phyloP scores from a whole-genome alignment of 345 rosid genomes.

The Lepidium africanum region DNA sequence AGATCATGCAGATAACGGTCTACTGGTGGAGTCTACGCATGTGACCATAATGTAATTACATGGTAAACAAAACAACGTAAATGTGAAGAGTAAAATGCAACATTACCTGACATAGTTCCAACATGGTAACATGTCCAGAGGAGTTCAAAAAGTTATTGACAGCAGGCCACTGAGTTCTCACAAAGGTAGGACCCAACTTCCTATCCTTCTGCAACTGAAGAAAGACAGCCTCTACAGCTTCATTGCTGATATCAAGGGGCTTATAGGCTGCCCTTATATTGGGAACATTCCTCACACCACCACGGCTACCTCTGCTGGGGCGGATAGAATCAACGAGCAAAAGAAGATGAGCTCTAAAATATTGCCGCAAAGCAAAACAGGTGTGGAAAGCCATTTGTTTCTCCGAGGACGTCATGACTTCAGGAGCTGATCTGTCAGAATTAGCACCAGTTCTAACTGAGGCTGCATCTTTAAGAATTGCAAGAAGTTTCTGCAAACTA shows the following conservation, averaged over 20 bases:
- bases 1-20: constrained; percentile 95
- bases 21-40: constrained; percentile 81
- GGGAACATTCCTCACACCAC: constrained; percentile 60
- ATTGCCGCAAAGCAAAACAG: constrained; percentile 90
- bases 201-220: constrained; percentile 93
- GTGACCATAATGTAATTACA: constrained; percentile 19
- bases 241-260: constrained; percentile 96
- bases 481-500: constrained; percentile 77
- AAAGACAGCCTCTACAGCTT: constrained; percentile 87
- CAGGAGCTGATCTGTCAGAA: constrained; percentile 77
- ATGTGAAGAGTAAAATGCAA: constrained; percentile 2
- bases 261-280: constrained; percentile 83
- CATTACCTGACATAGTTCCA: constrained; percentile 90
- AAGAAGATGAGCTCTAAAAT: constrained; percentile 93
- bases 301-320: constrained; percentile 71
- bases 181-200: constrained; percentile 89
- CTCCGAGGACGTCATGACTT: constrained; percentile 83
- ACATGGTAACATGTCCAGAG: constrained; percentile 84
- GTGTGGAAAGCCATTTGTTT: constrained; percentile 96
- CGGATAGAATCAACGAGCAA: constrained; percentile 87
- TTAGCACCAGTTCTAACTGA: constrained; percentile 86
- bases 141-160: constrained; percentile 65
- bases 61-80: background rate
- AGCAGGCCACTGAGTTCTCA: constrained; percentile 80
- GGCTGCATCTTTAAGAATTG: constrained; percentile 74